These are phyloP conservation scores for Ceratobasidium sp. DNA, from an alignment of 1,284 basidiomycete genomes.

Conservation along the genomic window DNA sequence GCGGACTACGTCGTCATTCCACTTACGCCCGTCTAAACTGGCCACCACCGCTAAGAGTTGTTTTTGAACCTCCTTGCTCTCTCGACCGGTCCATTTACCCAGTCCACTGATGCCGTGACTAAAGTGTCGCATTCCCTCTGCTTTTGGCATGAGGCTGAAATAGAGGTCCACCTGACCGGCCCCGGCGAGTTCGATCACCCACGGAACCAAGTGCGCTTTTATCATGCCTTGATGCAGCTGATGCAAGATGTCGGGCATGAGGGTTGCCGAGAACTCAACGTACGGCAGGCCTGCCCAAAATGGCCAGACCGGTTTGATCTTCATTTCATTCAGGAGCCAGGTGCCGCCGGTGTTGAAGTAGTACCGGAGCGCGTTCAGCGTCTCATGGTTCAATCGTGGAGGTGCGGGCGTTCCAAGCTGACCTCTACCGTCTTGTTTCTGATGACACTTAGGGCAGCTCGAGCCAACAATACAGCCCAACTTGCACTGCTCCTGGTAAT, in stretches of 20 bases:
- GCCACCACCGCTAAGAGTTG: conserved; percentile 16
- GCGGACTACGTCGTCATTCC: no score
- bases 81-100: conserved; percentile 54
- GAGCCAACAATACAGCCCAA: conserved; percentile 42
- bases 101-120: conserved; percentile 48
- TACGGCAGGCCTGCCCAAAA: conserved; percentile 54
- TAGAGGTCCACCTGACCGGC: conserved; percentile 37
- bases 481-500: conserved; percentile 51
- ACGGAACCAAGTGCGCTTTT: conserved; percentile 51
- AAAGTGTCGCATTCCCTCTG: conserved; percentile 34
- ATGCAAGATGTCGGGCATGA: conserved; percentile 56
- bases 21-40: conserved; percentile 1
- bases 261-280: conserved; percentile 50
- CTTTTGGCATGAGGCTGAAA: conserved; percentile 38
- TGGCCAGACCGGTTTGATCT: conserved; percentile 43
- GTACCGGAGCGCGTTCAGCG: background rate
- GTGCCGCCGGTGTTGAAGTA: no score
- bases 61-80: conserved; percentile 56
- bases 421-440: conserved; percentile 7
- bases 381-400: background rate
- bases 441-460: conserved; percentile 31
- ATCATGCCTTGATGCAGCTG: conserved; percentile 57
- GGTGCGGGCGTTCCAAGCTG: background rate
- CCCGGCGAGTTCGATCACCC: conserved; percentile 44
- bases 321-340: no score